Evolutionary conservation across 176 grass and related monocot genomes (phyloP).

Genomic region (Themeda triandra): DNA sequence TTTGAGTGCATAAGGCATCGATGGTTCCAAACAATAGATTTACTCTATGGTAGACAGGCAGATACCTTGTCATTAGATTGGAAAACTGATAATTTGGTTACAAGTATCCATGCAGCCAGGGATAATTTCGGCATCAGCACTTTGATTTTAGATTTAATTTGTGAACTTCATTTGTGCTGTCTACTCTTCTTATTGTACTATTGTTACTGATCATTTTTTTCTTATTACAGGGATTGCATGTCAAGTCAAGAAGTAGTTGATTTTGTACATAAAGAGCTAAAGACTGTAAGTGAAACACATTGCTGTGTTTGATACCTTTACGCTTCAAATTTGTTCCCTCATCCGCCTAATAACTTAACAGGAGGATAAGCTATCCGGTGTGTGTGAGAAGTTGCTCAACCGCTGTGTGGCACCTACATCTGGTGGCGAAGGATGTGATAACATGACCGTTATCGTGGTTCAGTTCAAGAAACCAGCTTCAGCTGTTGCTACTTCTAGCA

Average conservation of each 20-base stretch:
- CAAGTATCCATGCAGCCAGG: not conserved
- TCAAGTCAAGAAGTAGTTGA: conserved; percentile 88
- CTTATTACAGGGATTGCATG: conserved; percentile 84
- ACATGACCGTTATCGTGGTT: conserved; percentile 92
- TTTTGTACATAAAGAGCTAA: conserved; percentile 65
- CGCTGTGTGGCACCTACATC: conserved; percentile 65
- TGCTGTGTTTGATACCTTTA: not conserved
- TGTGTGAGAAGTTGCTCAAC: conserved; percentile 78
- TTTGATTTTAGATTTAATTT: not conserved
- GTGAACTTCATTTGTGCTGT: not conserved
- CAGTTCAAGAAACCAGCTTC: conserved; percentile 61
- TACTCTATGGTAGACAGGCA: not conserved
- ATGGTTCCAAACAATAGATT: not conserved
- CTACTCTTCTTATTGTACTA: not conserved
- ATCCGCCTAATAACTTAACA: not conserved
- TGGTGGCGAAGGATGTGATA: conserved; percentile 82
- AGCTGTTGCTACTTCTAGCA: conserved; percentile 16
- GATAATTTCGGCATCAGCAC: not conserved
- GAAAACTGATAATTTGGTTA: not conserved
- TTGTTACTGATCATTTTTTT: not conserved
- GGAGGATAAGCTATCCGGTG: conserved; percentile 61
- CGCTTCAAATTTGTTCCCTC: not conserved
- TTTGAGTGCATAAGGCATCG: not conserved
- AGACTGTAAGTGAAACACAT: conserved; percentile 38
- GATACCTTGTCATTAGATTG: too few species aligned